Percentiles rank a stretch among this genome's conserved stretches.
phyloP scores from a whole-genome alignment of 805 yeast species.

The Pichia cabralensis region DNA sequence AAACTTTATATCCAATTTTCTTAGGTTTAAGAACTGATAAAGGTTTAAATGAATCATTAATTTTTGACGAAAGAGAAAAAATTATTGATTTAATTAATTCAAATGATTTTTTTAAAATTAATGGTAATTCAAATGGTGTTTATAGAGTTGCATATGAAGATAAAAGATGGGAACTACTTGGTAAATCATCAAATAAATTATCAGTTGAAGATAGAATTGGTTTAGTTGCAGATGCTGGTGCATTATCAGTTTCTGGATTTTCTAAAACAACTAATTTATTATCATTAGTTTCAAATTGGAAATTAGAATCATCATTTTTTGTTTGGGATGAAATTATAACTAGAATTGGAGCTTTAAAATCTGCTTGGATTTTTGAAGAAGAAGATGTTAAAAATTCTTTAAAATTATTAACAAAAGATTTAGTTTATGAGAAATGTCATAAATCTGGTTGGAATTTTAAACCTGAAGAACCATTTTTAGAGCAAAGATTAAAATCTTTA shows the following conservation, averaged over 20 bases:
- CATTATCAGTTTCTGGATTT: slow-evolving; percentile 40
- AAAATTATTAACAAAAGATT: slow-evolving; percentile 23
- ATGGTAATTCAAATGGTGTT: slow-evolving; percentile 42
- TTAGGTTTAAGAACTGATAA: slow-evolving; percentile 25
- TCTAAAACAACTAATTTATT: slow-evolving; percentile 36
- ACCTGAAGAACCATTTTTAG: slow-evolving; percentile 52
- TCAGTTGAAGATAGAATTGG: slow-evolving; percentile 45
- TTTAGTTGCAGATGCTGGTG: slow-evolving; percentile 44
- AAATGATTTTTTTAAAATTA: slow-evolving; percentile 35
- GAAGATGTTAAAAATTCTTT: slow-evolving; percentile 24
- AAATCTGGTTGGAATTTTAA: slow-evolving; percentile 76
- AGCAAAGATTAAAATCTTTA: slow-evolving; percentile 30
- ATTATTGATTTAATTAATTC: slow-evolving; percentile 11
- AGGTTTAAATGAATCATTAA: slow-evolving; percentile 22
- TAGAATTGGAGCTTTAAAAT: slow-evolving; percentile 26
- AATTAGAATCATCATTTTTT: slow-evolving; percentile 32
- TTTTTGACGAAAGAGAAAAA: slow-evolving; percentile 20
- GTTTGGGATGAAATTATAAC: slow-evolving; percentile 50
- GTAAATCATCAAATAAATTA: slow-evolving; percentile 29
- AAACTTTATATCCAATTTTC: slow-evolving; percentile 51
- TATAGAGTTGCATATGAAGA: slow-evolving; percentile 44
- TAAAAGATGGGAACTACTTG: slow-evolving; percentile 28
- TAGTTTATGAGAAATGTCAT: slow-evolving; percentile 21
- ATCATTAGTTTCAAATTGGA: slow-evolving; percentile 32
- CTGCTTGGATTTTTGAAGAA: slow-evolving; percentile 32